A percentile compares a stretch with the other conserved stretches of the same genome.
Conservation (phyloP, 164 flowering plant species). For the Piper betle region DNA sequence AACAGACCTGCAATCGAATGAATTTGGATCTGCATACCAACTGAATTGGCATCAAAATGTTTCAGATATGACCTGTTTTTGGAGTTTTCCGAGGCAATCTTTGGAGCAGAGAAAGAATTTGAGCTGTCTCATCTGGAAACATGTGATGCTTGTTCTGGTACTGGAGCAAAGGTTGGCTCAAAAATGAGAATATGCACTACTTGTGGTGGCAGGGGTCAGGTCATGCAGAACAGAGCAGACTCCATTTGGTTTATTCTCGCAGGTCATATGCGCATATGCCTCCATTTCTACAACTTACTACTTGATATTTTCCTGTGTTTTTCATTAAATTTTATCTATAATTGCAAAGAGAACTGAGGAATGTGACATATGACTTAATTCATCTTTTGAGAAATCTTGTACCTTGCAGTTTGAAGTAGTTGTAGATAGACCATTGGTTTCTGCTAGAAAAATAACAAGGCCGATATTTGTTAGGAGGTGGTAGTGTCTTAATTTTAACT, state of each 20-base stretch:
- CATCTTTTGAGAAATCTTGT: neutral
- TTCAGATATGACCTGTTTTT: constrained; percentile 82
- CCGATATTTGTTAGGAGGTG: neutral
- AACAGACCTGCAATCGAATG: neutral
- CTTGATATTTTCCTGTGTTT: neutral
- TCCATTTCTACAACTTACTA: neutral
- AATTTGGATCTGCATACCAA: no score
- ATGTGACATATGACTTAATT: no score
- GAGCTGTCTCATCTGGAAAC: constrained; percentile 86
- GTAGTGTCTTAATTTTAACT: neutral
- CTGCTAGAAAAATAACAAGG: neutral
- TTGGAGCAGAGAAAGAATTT: constrained; percentile 90
- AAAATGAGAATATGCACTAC: constrained; percentile 91
- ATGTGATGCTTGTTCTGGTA: constrained; percentile 77
- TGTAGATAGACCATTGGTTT: neutral
- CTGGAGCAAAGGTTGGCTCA: constrained; percentile 84
- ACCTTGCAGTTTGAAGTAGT: neutral
- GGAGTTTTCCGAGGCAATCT: constrained; percentile 79
- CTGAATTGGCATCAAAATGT: constrained; percentile 4
- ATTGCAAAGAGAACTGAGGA: no score
- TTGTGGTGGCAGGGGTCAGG: constrained; percentile 99
- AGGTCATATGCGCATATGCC: constrained; percentile 20
- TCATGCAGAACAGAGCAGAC: constrained; percentile 99
- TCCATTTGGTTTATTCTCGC: constrained; percentile 94
- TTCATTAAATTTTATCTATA: no score